Evolutionary conservation across 495 filamentous ascomycete genomes (phyloP), one percentile per base, ranked within the genome.

Genomic region (Aspergillus sclerotiicarbonarius): DNA sequence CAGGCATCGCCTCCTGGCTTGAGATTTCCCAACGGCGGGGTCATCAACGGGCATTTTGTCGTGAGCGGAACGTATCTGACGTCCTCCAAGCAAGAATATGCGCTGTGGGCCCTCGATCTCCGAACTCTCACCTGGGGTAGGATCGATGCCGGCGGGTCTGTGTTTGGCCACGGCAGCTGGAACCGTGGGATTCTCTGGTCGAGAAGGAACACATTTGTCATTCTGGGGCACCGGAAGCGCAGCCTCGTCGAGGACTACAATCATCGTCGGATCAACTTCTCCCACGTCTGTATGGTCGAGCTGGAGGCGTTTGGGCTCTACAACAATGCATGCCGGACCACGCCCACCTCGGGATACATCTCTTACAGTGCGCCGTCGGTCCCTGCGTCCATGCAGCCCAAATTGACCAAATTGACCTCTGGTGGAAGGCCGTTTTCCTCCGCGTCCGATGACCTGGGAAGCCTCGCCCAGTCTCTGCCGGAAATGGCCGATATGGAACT

Each of bases 401-500:
- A 84, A 31, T 80, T 87, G 56, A 72, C 82, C 10, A 84, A 85
- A 44, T 79, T 84, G 68, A 86, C 83, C 6, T 85, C 86, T 13
- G 87, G 88, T 49, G 90, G 90, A 7, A 81, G 91, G 33, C 80
- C 79, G 16, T 72, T 85, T 19, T 88, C 87, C 15, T 75, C 77
- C 6, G 86, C 88, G 9, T 91, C 94, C 0, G 85, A 92, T 53
- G 90, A 96, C 30, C 77, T 98, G 2, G 94, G 94, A n/a, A 83
- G 86, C 59, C 81, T 89, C 63, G 88, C 90, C 0, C 79, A 96
- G 44, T 81, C 78, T 10, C 73, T 96, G 63, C 84, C 86, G 19
- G 94, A 97, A 67, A 76, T 98, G 61, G 84, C 91, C n/a, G 94
- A 98, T 59, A 98, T 98, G 94, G 94, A 98, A 65, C 86, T 98